These are phyloP conservation scores for Haplographium delicatum DNA, from an alignment of 495 filamentous ascomycete genomes.

Conservation along the genomic window DNA sequence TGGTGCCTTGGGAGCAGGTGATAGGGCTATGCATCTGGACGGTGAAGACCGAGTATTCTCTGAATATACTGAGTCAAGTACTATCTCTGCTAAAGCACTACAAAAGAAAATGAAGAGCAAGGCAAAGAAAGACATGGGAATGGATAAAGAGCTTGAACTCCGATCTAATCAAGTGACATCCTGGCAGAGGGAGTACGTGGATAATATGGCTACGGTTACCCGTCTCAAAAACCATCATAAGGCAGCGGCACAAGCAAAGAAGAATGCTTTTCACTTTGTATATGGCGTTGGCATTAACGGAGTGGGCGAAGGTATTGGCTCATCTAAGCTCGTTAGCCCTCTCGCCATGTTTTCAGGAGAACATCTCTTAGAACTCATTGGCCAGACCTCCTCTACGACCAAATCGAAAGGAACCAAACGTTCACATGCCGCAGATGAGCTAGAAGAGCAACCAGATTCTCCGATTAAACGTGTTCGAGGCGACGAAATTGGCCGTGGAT, in stretches of 20 bases:
- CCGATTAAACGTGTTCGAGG: conserved; percentile 13
- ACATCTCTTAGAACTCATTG: conserved; percentile 43
- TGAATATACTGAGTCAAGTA: conserved; percentile 24
- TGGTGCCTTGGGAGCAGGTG: conserved; percentile 7
- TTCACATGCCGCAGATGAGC: conserved; percentile 9
- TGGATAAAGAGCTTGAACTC: conserved; percentile 18
- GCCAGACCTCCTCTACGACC: conserved; percentile 9
- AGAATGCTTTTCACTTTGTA: conserved; percentile 51
- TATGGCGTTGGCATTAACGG: conserved; percentile 50
- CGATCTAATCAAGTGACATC: conserved; percentile 11
- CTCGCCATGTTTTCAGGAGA: conserved; percentile 52
- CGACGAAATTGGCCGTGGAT: conserved; percentile 34
- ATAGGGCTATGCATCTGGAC: conserved; percentile 13
- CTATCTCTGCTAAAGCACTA: conserved; percentile 18
- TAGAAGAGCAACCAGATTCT: conserved; percentile 28
- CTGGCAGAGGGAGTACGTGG: conserved; percentile 23
- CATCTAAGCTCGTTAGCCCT: conserved; percentile 34
- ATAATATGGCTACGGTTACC: conserved; percentile 18
- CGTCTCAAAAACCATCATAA: conserved; percentile 28
- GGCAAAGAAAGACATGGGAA: background rate
- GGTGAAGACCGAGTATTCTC: conserved; percentile 11
- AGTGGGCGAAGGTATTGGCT: conserved; percentile 46
- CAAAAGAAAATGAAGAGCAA: conserved; percentile 12
- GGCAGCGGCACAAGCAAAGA: conserved; percentile 39
- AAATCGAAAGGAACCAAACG: conserved; percentile 34